phyloP scores from a whole-genome alignment of 2,329 filamentous ascomycete genomes.

The Plectosphaerella cucumerina region DNA sequence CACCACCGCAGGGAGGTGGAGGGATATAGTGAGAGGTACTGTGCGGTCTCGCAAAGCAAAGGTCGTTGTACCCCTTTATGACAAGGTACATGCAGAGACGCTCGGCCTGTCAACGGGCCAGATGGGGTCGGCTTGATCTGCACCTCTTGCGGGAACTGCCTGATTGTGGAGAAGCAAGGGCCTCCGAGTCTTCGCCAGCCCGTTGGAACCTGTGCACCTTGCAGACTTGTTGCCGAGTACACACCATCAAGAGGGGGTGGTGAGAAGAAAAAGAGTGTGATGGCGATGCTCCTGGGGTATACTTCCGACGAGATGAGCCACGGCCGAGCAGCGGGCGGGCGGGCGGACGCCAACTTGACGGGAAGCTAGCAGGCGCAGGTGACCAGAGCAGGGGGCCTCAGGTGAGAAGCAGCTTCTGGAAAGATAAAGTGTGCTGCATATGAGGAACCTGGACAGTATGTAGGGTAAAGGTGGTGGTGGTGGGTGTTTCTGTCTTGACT shows the following conservation, averaged over 20 bases:
- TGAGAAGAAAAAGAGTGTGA: not conserved
- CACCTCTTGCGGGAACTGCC: constrained; percentile 11
- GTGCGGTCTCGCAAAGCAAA: constrained; percentile 3
- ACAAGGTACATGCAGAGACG: constrained; percentile 13
- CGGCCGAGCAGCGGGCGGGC: not conserved
- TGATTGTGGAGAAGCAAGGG: constrained; percentile 10
- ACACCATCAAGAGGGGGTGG: not conserved
- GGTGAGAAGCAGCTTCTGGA: not conserved
- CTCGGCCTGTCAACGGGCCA: constrained; percentile 12
- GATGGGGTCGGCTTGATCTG: constrained; percentile 12
- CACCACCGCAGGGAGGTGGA: constrained; percentile 13
- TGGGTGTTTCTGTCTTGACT: not conserved
- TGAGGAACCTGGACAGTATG: not conserved
- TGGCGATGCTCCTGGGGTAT: not conserved
- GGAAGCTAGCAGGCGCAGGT: not conserved
- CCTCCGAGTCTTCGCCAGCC: constrained; percentile 8
- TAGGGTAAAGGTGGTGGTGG: not conserved
- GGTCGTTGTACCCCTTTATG: constrained; percentile 11
- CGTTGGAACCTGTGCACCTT: constrained; percentile 1
- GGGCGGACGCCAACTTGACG: not conserved
- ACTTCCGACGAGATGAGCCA: not conserved
- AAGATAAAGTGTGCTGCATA: not conserved
- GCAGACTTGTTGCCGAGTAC: not conserved
- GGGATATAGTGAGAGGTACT: constrained; percentile 9
- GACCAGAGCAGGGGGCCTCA: not conserved